Evolutionary conservation across 164 flowering plant genomes (phyloP), one percentile per base, ranked within the genome.

Genomic region (Akebia trifoliata): DNA sequence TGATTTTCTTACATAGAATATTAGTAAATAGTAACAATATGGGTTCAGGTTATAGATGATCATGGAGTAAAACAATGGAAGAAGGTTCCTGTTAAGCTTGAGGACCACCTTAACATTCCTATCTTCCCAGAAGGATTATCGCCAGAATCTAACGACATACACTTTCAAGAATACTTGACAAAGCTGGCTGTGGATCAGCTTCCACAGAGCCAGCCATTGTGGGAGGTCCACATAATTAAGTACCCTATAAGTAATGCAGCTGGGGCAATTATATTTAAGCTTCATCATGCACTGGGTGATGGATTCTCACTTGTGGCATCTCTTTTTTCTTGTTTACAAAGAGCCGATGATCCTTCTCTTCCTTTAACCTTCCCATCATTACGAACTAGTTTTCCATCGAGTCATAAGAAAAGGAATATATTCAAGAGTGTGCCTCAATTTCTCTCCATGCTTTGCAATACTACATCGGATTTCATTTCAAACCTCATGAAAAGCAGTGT

Each of bases 201-300:
- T 12, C 75, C 84, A 20, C 69, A 67, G 26, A 48, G 35, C 51
- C 50, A 57, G 30, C 93, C 93, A 0, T 59, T 80, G 20, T 86
- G 93, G 93, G 84, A 83, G 62, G 36, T 81, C 47, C 85, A 83
- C 44, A 34, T 80, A 4, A 3, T 81, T 37, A 81, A 74, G 32
- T 83, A 83, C 61, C 83, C 84, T 3, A 81, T 84, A 10, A 76
- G 69, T 28, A 71, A 58, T 55, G 78, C 85, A 54, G 80, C 76
- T 9, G 79, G 77, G 1, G 60, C 42, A n/a, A 0, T 80, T 1
- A 51, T 86, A 1, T 62, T 86, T 57, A 86, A 74, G 80, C 74
- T 85, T 38, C 85, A 81, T 58, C 93, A 85, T 49, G 69, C 93
- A 7, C 67, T 85, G 4, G 93, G 88, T 1, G 93, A 85, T 65